Base-by-base conservation (phyloP, 179 eudicot species). In the Drosera spatulata region DNA sequence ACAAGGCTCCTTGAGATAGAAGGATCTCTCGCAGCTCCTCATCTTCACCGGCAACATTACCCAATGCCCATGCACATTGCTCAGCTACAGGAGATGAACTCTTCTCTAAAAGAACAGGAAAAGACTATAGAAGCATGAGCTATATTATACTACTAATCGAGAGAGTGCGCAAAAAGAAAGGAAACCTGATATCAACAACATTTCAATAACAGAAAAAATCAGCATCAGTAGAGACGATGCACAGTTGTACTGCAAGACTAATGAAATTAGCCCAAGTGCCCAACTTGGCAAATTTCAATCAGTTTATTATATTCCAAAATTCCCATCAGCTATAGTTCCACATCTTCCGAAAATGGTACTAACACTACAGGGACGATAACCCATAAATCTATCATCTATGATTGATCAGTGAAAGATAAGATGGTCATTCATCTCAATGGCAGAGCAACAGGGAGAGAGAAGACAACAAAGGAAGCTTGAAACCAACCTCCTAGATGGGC, bases 21-120 rank as follows among this genome's bases (percentile, higher is more conserved):
- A 93, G 75, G 79, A 85, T 65, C 73, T 75, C 79, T 76, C 99
- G 82, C 60, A 93, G 76, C 59, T 93, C 95, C 69, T 89, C 89
- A 64, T 85, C 97, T 85, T 93, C 99, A 69, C 95, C 99, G 39
- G 97, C 95, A 71, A 93, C 99, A 80, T 93, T 93, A 72, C 99
- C 99, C 71, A 93, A 55, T 41, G 99, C 99, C 99, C 99, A 93
- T 62, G 97, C 95, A 77, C 99, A 93, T 69, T 93, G 99, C 84
- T 93, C 99, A 41, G 94, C 91, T 64, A 93, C 95, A 66, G 81
- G 86, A 71, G 67, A 56, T 40, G 95, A 83, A 66, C 91, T 93
- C 69, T 77, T 90, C 62, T 93, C 99, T 93, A 58, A 75, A 69
- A 39, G 41, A 50, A 42, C 44, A 50, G 41, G 47, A 52, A 46